Conservation (phyloP, 306 rosid genomes). For the Astragalus glycyphyllos region DNA sequence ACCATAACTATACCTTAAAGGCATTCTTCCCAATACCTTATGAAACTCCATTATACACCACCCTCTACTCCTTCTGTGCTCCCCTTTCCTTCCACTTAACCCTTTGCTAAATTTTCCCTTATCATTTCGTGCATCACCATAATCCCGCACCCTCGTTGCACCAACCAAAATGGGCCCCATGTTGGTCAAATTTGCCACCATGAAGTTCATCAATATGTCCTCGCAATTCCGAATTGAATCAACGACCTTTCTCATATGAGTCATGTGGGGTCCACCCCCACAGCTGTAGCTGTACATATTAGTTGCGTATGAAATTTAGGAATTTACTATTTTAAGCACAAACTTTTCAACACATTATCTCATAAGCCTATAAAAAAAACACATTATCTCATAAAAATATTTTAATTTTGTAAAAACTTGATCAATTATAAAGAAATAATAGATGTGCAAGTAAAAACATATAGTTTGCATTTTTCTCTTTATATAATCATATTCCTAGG, state of each 20-base stretch:
- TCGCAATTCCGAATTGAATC: conserved; percentile 73
- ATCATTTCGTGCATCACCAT: conserved; percentile 76
- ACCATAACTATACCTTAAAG: conserved; percentile 75
- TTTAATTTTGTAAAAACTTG: too few relatives aligned
- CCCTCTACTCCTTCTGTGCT: conserved; percentile 84
- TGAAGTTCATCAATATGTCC: conserved; percentile 84
- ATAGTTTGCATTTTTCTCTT: too few relatives aligned
- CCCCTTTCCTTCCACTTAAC: conserved; percentile 72
- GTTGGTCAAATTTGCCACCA: conserved; percentile 62
- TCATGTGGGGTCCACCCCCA: conserved; percentile 58
- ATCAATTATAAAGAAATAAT: too few relatives aligned
- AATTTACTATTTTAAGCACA: too few relatives aligned
- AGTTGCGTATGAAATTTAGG: too few relatives aligned
- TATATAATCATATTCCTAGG: too few relatives aligned
- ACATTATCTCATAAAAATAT: too few relatives aligned
- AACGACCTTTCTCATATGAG: conserved; percentile 58
- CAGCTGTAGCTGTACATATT: conserved; percentile 48
- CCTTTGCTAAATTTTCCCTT: conserved; percentile 50
- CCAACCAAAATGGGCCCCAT: conserved; percentile 77
- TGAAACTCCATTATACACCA: conserved; percentile 78
- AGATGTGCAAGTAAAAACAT: too few relatives aligned
- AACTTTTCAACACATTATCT: too few relatives aligned
- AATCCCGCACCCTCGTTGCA: conserved; percentile 70
- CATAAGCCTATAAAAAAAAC: too few relatives aligned
- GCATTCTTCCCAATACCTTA: conserved; percentile 64